Base-by-base conservation (phyloP, 2,329 filamentous ascomycete species). In the Cladophialophora exuberans region DNA sequence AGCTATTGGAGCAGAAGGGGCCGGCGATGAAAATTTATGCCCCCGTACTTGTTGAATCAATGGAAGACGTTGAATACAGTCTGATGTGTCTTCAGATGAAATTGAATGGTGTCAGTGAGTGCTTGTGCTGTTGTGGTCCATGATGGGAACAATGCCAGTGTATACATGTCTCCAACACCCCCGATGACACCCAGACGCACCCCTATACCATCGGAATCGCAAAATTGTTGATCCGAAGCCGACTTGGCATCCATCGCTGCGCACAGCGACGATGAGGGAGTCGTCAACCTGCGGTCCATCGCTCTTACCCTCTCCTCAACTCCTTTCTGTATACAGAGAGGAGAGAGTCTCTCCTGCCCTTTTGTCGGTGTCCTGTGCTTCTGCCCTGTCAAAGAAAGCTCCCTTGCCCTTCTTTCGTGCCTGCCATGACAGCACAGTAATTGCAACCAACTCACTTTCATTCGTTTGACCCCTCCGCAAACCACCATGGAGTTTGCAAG, bases 401-500 rank as follows among this genome's bases (percentile, higher is more conserved):
- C 13, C n/a, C 17, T 22, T 44, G 15, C 18, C 11, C 26, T 4
- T 18, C 22, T 26, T 17, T 17, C 51, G n/a, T n/a, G n/a, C n/a
- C n/a, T n/a, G n/a, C n/a, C n/a, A n/a, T n/a, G n/a, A n/a, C n/a
- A n/a, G n/a, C n/a, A n/a, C n/a, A n/a, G n/a, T n/a, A n/a, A n/a
- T n/a, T n/a, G n/a, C n/a, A n/a, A n/a, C n/a, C n/a, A n/a, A n/a
- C n/a, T 25, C 30, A n/a, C 22, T 42, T 9, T 1, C 22, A 23
- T 42, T 42, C 22, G 4, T n/a, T 42, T 25, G 36, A 17, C 23
- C 17, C 18, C 13, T 41, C 18, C 4, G 17, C 18, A 23, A 15
- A n/a, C 3, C 36, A 57, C 7, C 46, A 54, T 57, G 53, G 53
- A 60, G 41, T 38, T 56, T 13, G 28, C 26, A 11, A 39, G 43